phyloP scores from a whole-genome alignment of 1,284 basidiomycete species.

The Athelia sp. region DNA sequence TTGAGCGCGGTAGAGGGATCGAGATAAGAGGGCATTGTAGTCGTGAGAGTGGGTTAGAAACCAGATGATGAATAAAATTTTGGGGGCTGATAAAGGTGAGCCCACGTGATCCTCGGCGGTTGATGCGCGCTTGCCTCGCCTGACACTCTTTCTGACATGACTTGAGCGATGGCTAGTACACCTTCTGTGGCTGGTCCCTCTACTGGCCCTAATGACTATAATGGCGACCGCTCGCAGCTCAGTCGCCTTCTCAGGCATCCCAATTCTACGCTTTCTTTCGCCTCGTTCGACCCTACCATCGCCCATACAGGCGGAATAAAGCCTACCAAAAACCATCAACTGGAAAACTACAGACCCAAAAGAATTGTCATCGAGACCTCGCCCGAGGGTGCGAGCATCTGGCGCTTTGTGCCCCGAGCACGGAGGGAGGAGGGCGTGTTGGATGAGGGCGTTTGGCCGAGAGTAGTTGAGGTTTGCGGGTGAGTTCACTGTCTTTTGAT shows the following conservation, averaged over 20 bases:
- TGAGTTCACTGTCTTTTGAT: too few species aligned
- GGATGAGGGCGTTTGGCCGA: conserved; percentile 68
- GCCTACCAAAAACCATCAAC: conserved; percentile 33
- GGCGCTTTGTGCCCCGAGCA: conserved; percentile 74
- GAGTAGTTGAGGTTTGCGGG: conserved; percentile 63
- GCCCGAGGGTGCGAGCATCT: conserved; percentile 45
- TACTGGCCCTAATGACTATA: too few species aligned
- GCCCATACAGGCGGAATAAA: conserved; percentile 40
- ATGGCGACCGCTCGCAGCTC: conserved; percentile 54
- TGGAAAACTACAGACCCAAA: conserved; percentile 50
- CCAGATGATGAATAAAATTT: neutral
- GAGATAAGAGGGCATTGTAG: conserved; percentile 30
- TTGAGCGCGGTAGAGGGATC: conserved; percentile 65
- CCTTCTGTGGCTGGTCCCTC: too few species aligned
- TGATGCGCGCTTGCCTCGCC: too few species aligned
- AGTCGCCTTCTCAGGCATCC: conserved; percentile 51
- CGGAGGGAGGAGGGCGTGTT: conserved; percentile 41
- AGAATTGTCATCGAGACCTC: conserved; percentile 66
- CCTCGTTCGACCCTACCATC: conserved; percentile 61
- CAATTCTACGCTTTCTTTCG: conserved; percentile 55
- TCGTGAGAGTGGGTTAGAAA: neutral
- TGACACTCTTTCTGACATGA: too few species aligned
- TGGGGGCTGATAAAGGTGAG: too few species aligned
- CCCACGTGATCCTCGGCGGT: conserved; percentile 18
- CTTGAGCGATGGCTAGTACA: too few species aligned